These are phyloP conservation scores for Naematelia aurantialba DNA, from an alignment of 768 basidiomycete species.

Conservation along the genomic window DNA sequence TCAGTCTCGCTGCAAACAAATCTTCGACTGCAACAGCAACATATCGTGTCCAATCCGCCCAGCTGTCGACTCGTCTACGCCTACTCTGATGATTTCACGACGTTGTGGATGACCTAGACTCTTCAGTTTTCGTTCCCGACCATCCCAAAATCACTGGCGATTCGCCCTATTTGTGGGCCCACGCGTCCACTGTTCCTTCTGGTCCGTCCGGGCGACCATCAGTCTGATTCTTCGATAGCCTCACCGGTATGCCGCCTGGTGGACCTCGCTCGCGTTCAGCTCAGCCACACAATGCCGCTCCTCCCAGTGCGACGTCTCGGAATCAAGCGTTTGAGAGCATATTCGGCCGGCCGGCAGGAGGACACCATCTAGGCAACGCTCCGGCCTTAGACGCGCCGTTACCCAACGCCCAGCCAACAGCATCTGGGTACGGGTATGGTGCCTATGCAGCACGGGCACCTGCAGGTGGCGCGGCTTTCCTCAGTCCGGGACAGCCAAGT, in stretches of 20 bases:
- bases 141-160: not conserved
- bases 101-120: not conserved
- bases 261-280: constrained; percentile 31
- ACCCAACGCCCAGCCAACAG: not conserved
- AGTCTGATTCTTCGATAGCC: no score
- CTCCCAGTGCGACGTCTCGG: constrained; percentile 25
- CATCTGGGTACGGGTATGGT: constrained; percentile 10
- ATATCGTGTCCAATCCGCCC: no score
- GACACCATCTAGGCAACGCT: constrained; percentile 36
- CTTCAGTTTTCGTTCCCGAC: not conserved
- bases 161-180: not conserved
- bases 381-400: constrained; percentile 11
- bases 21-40: no score
- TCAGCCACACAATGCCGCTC: constrained; percentile 7
- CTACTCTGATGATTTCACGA: not conserved
- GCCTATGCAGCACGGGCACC: constrained; percentile 7
- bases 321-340: constrained; percentile 50
- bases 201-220: no score
- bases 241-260: constrained; percentile 31
- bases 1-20: no score
- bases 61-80: not conserved
- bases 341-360: constrained; percentile 47
- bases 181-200: not conserved
- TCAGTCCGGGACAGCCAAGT: constrained; percentile 41
- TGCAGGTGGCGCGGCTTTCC: constrained; percentile 4